Percentiles rank a stretch among this genome's conserved stretches.
phyloP scores from a whole-genome alignment of 2,329 filamentous ascomycete genomes.

The Cladosporium sp. region DNA sequence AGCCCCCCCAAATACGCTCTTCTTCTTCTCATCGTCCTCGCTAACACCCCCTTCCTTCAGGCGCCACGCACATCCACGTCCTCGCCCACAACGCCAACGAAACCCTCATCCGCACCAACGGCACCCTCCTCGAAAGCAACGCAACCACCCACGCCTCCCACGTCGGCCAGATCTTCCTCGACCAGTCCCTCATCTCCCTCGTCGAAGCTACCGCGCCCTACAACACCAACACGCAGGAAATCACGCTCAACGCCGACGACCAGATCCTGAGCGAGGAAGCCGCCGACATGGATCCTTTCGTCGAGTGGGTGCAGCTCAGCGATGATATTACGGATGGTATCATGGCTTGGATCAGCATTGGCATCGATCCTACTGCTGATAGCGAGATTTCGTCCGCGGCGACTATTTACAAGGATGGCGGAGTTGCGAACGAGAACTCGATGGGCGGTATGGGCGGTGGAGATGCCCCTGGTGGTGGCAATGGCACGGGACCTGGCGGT shows the following conservation, averaged over 20 bases:
- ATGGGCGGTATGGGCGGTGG: slow-evolving; percentile 24
- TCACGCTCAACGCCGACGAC: slow-evolving; percentile 57
- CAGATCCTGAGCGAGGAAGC: slow-evolving; percentile 50
- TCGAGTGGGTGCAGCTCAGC: slow-evolving; percentile 60
- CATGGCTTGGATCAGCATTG: slow-evolving; percentile 56
- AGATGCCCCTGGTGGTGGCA: slow-evolving; percentile 9
- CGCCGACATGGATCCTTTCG: slow-evolving; percentile 54
- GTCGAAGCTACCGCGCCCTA: slow-evolving; percentile 54
- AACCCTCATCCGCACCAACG: slow-evolving; percentile 47
- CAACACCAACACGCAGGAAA: slow-evolving; percentile 42
- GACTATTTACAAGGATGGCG: slow-evolving; percentile 28
- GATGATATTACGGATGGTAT: slow-evolving; percentile 54
- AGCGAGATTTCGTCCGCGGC: slow-evolving; percentile 25
- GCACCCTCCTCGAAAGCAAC: slow-evolving; percentile 55
- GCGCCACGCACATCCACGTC: slow-evolving; percentile 44
- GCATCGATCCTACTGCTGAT: slow-evolving; percentile 44
- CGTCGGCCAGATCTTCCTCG: slow-evolving; percentile 65
- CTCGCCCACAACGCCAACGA: slow-evolving; percentile 37
- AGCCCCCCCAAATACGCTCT: background rate
- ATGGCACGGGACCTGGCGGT: background rate
- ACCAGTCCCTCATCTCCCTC: slow-evolving; percentile 56
- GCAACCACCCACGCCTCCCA: slow-evolving; percentile 57
- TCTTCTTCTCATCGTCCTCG: background rate
- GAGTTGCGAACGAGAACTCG: slow-evolving; percentile 28
- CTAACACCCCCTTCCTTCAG: slow-evolving; percentile 6